Evolutionary conservation across 164 flowering plant genomes (phyloP), one percentile per base, ranked within the genome.

Genomic region (Vitis amurensis): DNA sequence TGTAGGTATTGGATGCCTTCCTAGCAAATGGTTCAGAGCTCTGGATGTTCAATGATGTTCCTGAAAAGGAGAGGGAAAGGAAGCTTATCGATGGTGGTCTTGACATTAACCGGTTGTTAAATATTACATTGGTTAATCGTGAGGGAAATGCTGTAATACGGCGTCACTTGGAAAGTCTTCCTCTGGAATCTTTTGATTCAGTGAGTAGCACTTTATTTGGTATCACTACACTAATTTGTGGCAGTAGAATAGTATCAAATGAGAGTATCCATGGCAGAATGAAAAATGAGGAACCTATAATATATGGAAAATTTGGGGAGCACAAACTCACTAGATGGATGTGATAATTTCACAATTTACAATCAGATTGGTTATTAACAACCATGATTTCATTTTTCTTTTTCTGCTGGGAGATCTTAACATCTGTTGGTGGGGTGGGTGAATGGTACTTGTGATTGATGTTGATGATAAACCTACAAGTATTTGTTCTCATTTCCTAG

Each of bases 21-120:
- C 74, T 91, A 75, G 93, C 97, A 64, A 79, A 76, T 67, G 86
- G 83, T 29, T 89, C 97, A 60, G 97, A 91, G 78, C 83, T 89
- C 67, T 91, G 93, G 97, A 88, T 89, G 93, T 89, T 91, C 82
- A 91, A 91, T 83, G 93, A 88, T 23, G 97, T 91, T 59, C 85
- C 76, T 31, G 97, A 89, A 75, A 83, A 74, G 37, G 92, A 85
- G 60, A 89, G 97, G 72, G 93, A 88, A 16, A 85, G 68, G 77
- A 89, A 91, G 82, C 91, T 91, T 58, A 79, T 71, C 68, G 92
- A 89, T 31, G 92, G 97, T 64, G 97, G 97, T 66, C 91, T 89
- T 51, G 93, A 91, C 69, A 64, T 81, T 47, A 71, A 64, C 59
- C 78, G 88, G 69, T 75, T 91, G 78, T 74, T 49, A 16, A 89